These are phyloP conservation scores for Pseudocohnilembus persalinus DNA, from an alignment of 169 alveolate species.

Conservation along the genomic window DNA sequence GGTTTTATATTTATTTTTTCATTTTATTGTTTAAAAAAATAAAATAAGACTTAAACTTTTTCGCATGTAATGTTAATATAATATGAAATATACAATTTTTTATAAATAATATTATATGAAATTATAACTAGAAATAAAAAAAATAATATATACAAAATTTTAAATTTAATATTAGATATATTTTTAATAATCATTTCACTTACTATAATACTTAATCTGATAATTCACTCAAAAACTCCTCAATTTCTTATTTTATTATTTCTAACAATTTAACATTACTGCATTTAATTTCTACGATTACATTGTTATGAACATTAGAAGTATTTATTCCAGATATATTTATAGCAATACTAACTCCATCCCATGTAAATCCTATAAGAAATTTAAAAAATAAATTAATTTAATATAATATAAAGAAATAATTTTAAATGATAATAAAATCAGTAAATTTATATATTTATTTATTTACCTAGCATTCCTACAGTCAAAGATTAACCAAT, in stretches of 20 bases:
- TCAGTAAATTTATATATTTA: too few species aligned
- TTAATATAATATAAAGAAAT: not conserved
- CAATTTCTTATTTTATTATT: not conserved
- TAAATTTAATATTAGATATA: too few species aligned
- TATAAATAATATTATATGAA: too few species aligned
- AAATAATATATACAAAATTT: too few species aligned
- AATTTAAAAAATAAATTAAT: too few species aligned
- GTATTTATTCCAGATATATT: constrained; percentile 3
- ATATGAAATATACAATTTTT: too few species aligned
- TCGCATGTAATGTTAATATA: too few species aligned
- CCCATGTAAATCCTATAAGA: constrained; percentile 19
- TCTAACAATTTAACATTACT: not conserved
- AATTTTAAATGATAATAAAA: too few species aligned
- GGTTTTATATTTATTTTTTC: too few species aligned
- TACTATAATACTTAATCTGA: not conserved
- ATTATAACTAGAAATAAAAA: too few species aligned
- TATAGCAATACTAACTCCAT: constrained; percentile 18
- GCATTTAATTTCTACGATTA: not conserved
- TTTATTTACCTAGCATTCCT: constrained; percentile 10
- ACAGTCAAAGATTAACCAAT: not conserved
- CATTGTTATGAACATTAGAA: not conserved
- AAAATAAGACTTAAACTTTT: too few species aligned
- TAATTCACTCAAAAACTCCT: not conserved
- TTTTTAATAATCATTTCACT: not conserved
- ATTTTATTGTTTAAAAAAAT: too few species aligned